phyloP scores from a whole-genome alignment of 768 basidiomycete genomes.

The Lanmaoa rubissima region DNA sequence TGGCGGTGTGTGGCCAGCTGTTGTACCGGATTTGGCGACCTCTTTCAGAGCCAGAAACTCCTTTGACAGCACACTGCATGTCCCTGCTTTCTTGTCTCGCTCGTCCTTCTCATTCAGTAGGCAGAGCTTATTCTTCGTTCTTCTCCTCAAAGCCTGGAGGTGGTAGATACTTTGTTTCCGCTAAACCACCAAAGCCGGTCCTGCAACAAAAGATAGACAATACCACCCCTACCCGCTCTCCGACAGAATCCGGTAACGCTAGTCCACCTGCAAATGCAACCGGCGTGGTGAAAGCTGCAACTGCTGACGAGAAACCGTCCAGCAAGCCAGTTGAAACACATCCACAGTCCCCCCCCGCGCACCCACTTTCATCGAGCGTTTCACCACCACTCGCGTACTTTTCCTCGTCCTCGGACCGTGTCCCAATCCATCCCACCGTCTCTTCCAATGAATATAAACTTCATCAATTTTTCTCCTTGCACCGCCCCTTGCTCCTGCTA shows the following conservation, averaged over 20 bases:
- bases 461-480: slow-evolving; percentile 82
- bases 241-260: slow-evolving; percentile 28
- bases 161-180: slow-evolving; percentile 68
- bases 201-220: slow-evolving; percentile 43
- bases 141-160: slow-evolving; percentile 80
- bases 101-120: slow-evolving; percentile 43
- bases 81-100: slow-evolving; percentile 51
- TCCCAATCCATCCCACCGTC: slow-evolving; percentile 51
- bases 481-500: slow-evolving; percentile 74
- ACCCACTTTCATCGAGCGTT: slow-evolving; percentile 8
- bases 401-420: slow-evolving; percentile 3
- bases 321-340: slow-evolving; percentile 24
- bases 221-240: slow-evolving; percentile 34
- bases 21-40: not conserved
- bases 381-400: slow-evolving; percentile 17
- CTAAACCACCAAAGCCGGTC: slow-evolving; percentile 59
- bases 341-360: slow-evolving; percentile 16
- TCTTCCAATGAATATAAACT: slow-evolving; percentile 71
- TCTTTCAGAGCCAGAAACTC: too few species aligned
- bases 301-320: slow-evolving; percentile 29
- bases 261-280: slow-evolving; percentile 15
- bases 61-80: slow-evolving; percentile 35
- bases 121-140: slow-evolving; percentile 71
- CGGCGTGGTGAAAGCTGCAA: slow-evolving; percentile 13
- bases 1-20: slow-evolving; percentile 1